Evolutionary conservation across 192 early-diverging fungal species (phyloP).

Genomic region (Coemansia furcata): DNA sequence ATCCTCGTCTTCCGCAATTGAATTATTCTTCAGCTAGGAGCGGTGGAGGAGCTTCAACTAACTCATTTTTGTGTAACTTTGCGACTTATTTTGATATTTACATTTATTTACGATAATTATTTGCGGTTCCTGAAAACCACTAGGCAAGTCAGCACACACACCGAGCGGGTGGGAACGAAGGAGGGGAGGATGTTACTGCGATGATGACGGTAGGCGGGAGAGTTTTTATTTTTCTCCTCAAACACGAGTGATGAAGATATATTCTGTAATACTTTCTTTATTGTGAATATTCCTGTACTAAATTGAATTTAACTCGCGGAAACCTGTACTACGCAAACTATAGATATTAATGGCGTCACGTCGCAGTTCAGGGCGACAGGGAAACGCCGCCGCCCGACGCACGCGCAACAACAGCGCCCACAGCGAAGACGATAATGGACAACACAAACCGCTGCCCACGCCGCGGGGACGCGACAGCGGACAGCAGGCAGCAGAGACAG

Average conservation of each 20-base stretch:
- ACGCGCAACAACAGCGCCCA: not conserved
- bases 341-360: constrained; percentile 18
- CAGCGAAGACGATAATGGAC: not conserved
- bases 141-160: not conserved
- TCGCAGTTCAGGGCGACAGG: constrained; percentile 2
- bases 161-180: not conserved
- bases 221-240: not conserved
- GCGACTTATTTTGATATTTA: not conserved
- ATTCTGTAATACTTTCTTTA: not conserved
- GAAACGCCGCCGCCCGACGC: not conserved
- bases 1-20: not conserved
- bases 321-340: not conserved
- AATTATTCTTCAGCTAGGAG: not conserved
- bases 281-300: not conserved
- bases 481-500: constrained; percentile 9
- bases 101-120: not conserved
- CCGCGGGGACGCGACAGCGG: not conserved
- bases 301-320: not conserved
- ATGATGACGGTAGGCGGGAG: not conserved
- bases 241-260: not conserved
- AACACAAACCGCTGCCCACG: constrained; percentile 13
- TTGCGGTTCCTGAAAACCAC: not conserved
- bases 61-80: not conserved
- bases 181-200: not conserved
- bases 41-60: not conserved